Conservation (phyloP, 2,329 filamentous ascomycete species). For the Clathrospora elynae region DNA sequence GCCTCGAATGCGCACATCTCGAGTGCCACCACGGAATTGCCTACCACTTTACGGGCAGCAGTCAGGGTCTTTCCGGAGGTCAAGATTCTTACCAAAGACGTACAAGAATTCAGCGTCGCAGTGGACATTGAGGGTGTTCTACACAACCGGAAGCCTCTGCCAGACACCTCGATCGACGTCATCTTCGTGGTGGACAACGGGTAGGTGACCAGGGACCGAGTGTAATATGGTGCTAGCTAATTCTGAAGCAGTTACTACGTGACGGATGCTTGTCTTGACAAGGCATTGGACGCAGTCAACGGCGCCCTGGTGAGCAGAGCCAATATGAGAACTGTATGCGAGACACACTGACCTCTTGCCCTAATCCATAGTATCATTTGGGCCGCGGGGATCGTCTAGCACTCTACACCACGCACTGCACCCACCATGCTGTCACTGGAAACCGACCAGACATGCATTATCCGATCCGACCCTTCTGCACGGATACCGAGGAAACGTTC, state of each 20-base stretch:
- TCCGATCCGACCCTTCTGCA: conserved; percentile 22
- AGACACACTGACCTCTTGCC: conserved; percentile 1
- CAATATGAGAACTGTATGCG: background rate
- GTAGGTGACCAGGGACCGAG: conserved; percentile 22
- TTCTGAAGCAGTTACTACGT: conserved; percentile 34
- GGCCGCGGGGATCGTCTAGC: conserved; percentile 32
- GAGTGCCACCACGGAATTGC: conserved; percentile 3
- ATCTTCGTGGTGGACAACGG: conserved; percentile 48
- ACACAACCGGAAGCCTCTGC: conserved; percentile 26
- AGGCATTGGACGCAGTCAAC: conserved; percentile 24
- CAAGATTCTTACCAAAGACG: conserved; percentile 23
- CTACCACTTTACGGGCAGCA: conserved; percentile 29
- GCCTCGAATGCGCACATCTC: background rate
- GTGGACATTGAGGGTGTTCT: conserved; percentile 40
- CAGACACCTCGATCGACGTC: conserved; percentile 36
- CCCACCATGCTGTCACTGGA: conserved; percentile 32
- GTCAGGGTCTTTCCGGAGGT: conserved; percentile 31
- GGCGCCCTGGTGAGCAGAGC: conserved; percentile 17
- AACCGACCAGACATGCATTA: conserved; percentile 34
- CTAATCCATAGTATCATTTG: conserved; percentile 19
- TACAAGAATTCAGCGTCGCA: conserved; percentile 37
- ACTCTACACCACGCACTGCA: conserved; percentile 41
- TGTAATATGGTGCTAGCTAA: conserved; percentile 4
- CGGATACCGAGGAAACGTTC: conserved; percentile 24
- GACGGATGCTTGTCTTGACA: conserved; percentile 30